Evolutionary conservation across 2,329 filamentous ascomycete species (phyloP).

Genomic region (Dryadomyces quercivorus): DNA sequence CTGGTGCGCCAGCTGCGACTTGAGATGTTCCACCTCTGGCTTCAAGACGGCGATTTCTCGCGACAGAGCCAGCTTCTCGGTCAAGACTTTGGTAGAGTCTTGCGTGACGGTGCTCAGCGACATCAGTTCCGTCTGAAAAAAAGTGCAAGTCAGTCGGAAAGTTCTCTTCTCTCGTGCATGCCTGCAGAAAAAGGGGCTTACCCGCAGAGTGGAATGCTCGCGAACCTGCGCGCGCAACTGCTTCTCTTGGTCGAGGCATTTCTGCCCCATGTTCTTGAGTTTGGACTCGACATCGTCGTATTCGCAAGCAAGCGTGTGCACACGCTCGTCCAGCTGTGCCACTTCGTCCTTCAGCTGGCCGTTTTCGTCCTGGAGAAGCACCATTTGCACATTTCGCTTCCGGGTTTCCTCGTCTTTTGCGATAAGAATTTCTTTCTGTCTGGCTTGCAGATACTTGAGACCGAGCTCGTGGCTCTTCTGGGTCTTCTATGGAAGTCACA

Average conservation of each 20-base stretch:
- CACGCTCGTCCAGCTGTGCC: constrained; percentile 44
- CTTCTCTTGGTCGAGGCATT: constrained; percentile 31
- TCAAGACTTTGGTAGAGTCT: constrained; percentile 57
- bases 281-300: constrained; percentile 27
- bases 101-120: constrained; percentile 54
- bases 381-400: constrained; percentile 52
- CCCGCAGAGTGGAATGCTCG: constrained; percentile 35
- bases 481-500: constrained; percentile 24
- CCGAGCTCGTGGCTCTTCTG: constrained; percentile 47
- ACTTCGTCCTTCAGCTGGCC: constrained; percentile 54
- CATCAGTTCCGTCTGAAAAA: constrained; percentile 52
- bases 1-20: constrained; percentile 43
- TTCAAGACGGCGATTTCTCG: constrained; percentile 40
- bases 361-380: constrained; percentile 66
- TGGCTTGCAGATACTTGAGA: constrained; percentile 53
- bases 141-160: background rate
- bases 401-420: constrained; percentile 65
- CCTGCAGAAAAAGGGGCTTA: constrained; percentile 16
- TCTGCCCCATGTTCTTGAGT: constrained; percentile 30
- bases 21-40: constrained; percentile 44
- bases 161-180: background rate
- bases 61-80: constrained; percentile 41
- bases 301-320: constrained; percentile 32
- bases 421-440: constrained; percentile 54
- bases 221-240: constrained; percentile 35